Evolutionary conservation across 768 basidiomycete genomes (phyloP).

Genomic region (Agaricus subrufescens): DNA sequence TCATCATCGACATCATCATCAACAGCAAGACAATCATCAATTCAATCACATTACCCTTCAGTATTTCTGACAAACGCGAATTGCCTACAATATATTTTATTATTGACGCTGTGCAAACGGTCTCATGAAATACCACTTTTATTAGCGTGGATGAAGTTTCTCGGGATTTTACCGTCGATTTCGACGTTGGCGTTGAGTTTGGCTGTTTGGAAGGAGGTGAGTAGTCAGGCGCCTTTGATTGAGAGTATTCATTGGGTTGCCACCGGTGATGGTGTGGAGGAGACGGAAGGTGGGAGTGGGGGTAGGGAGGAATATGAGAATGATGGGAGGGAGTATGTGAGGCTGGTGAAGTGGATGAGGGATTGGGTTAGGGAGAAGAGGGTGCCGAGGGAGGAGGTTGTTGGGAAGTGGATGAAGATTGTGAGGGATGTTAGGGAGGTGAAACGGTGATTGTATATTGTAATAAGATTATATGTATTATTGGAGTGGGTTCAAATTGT

Average conservation of each 20-base stretch:
- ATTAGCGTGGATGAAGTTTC: conserved; percentile 69
- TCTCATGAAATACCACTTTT: conserved; percentile 59
- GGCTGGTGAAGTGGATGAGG: conserved; percentile 46
- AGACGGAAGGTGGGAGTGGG: conserved; percentile 1
- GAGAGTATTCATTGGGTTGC: conserved; percentile 29
- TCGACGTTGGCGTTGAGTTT: conserved; percentile 57
- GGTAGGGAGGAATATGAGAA: too few relatives aligned
- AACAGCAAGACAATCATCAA: background rate
- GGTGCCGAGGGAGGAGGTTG: conserved; percentile 34
- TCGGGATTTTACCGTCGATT: conserved; percentile 47
- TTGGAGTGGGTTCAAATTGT: too few relatives aligned
- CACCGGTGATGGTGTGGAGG: background rate
- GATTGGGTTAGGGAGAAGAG: conserved; percentile 51
- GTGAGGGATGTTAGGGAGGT: conserved; percentile 27
- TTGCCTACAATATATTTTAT: conserved; percentile 18
- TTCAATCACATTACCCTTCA: conserved; percentile 12
- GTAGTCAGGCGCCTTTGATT: conserved; percentile 53
- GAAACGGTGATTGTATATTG: conserved; percentile 17
- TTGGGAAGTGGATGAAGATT: conserved; percentile 28
- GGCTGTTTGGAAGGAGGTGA: conserved; percentile 70
- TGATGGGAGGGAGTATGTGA: conserved; percentile 36
- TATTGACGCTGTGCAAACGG: conserved; percentile 15
- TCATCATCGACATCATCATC: background rate
- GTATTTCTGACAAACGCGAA: conserved; percentile 2
- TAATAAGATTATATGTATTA: too few relatives aligned